phyloP scores from a whole-genome alignment of 2,329 filamentous ascomycete genomes.

The Ophiobolus disseminans region DNA sequence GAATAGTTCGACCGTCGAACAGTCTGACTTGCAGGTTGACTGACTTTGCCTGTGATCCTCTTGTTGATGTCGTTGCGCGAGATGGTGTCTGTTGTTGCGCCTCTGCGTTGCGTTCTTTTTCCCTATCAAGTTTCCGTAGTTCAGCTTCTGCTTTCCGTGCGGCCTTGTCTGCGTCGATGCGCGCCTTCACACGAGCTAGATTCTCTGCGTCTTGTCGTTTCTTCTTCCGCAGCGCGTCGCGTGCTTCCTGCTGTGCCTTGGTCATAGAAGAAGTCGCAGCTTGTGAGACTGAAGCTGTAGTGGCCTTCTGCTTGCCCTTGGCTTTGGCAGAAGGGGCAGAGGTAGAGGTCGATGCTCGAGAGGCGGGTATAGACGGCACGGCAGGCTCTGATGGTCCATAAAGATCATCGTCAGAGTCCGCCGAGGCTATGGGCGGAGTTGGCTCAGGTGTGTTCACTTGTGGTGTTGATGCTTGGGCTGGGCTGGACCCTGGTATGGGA shows the following conservation, averaged over 20 bases:
- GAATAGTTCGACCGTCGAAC: slow-evolving; percentile 82
- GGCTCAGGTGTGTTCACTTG: slow-evolving; percentile 16
- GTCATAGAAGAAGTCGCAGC: slow-evolving; percentile 49
- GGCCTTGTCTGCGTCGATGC: slow-evolving; percentile 78
- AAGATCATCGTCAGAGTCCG: slow-evolving; percentile 12
- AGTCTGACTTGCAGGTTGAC: slow-evolving; percentile 74
- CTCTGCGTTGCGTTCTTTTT: slow-evolving; percentile 20
- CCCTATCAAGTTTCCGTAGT: slow-evolving; percentile 44
- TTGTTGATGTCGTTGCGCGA: slow-evolving; percentile 24
- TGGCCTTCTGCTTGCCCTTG: slow-evolving; percentile 54
- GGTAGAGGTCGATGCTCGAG: slow-evolving; percentile 7
- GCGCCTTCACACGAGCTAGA: slow-evolving; percentile 72
- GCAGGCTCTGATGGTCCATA: slow-evolving; percentile 7
- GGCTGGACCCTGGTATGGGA: slow-evolving; percentile 33
- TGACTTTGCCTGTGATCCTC: slow-evolving; percentile 37
- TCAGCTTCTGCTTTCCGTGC: slow-evolving; percentile 62
- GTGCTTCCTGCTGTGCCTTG: slow-evolving; percentile 42
- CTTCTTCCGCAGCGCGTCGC: slow-evolving; percentile 63
- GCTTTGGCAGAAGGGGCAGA: slow-evolving; percentile 28
- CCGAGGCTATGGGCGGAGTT: neutral
- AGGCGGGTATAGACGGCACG: slow-evolving; percentile 7
- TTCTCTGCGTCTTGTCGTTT: slow-evolving; percentile 73
- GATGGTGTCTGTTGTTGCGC: slow-evolving; percentile 8
- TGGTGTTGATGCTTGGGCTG: slow-evolving; percentile 17
- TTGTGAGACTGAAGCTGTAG: slow-evolving; percentile 35